Conservation (phyloP, 2,329 filamentous ascomycete species). For the Sporothrix curviconia region DNA sequence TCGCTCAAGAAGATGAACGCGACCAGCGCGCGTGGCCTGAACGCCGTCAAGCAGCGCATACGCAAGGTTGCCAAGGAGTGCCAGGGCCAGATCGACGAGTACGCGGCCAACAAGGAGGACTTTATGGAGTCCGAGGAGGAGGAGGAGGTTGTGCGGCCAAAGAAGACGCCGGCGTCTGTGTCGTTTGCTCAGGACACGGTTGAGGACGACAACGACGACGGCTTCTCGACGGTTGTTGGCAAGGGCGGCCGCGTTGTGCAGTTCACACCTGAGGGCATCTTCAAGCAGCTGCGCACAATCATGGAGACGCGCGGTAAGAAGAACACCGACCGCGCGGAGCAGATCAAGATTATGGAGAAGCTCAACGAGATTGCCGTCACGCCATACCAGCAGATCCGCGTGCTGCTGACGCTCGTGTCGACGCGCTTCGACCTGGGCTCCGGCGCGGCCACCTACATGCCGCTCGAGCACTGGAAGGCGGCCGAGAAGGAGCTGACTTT, state of each 20-base stretch:
- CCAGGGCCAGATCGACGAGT: slow-evolving; percentile 78
- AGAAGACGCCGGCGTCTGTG: slow-evolving; percentile 45
- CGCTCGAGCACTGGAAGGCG: slow-evolving; percentile 92
- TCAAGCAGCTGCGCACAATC: slow-evolving; percentile 91
- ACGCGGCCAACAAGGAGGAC: slow-evolving; percentile 74
- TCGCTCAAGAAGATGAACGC: slow-evolving; percentile 98
- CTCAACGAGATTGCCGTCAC: slow-evolving; percentile 80
- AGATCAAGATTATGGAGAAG: slow-evolving; percentile 97
- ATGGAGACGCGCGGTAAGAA: slow-evolving; percentile 97
- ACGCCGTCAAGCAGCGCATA: slow-evolving; percentile 95
- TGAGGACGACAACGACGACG: slow-evolving; percentile 62
- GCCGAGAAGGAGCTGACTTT: slow-evolving; percentile 79
- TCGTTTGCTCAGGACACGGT: slow-evolving; percentile 38
- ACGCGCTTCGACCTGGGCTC: slow-evolving; percentile 90
- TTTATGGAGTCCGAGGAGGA: slow-evolving; percentile 83
- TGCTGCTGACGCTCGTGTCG: slow-evolving; percentile 84
- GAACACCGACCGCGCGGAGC: slow-evolving; percentile 91
- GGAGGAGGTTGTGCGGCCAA: slow-evolving; percentile 48
- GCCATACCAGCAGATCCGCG: slow-evolving; percentile 89
- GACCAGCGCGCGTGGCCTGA: slow-evolving; percentile 85
- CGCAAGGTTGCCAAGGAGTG: slow-evolving; percentile 98
- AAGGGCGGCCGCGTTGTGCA: slow-evolving; percentile 82
- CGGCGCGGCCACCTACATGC: slow-evolving; percentile 73
- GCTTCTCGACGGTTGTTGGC: slow-evolving; percentile 84
- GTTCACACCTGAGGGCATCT: slow-evolving; percentile 95